Conservation (phyloP, 2,329 filamentous ascomycete genomes). For the Ophiostoma triangulosporum region DNA sequence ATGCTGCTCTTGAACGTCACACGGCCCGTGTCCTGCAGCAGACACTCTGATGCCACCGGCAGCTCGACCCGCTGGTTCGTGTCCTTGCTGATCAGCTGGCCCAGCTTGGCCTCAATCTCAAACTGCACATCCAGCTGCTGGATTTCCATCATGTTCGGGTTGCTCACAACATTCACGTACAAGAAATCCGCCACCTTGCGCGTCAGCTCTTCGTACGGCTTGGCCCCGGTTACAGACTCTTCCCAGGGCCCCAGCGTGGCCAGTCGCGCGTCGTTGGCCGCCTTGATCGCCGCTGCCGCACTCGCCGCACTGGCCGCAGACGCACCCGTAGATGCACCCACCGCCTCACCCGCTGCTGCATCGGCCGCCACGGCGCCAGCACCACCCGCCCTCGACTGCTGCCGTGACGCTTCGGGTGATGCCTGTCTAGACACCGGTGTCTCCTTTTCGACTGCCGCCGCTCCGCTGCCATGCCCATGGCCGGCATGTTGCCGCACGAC, state of each 20-base stretch:
- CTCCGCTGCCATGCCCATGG: not conserved
- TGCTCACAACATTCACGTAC: slow-evolving; percentile 54
- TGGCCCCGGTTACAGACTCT: slow-evolving; percentile 52
- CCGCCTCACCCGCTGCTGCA: too few relatives aligned
- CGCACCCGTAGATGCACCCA: too few relatives aligned
- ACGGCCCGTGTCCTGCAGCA: slow-evolving; percentile 43
- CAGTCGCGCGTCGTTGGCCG: slow-evolving; percentile 10
- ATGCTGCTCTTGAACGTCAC: slow-evolving; percentile 74
- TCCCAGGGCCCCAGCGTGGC: slow-evolving; percentile 45
- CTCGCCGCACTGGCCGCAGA: slow-evolving; percentile 5
- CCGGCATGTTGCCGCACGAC: not conserved
- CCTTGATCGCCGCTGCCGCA: slow-evolving; percentile 11
- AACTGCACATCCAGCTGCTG: slow-evolving; percentile 55
- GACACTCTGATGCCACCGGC: slow-evolving; percentile 54
- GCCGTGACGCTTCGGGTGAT: slow-evolving; percentile 17
- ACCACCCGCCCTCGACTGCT: slow-evolving; percentile 15
- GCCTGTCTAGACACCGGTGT: slow-evolving; percentile 9
- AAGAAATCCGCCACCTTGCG: slow-evolving; percentile 70
- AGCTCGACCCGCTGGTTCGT: slow-evolving; percentile 56
- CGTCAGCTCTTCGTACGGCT: slow-evolving; percentile 62
- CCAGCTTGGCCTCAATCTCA: slow-evolving; percentile 91
- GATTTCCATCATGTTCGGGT: slow-evolving; percentile 51
- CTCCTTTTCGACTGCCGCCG: not conserved
- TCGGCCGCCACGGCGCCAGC: slow-evolving; percentile 14
- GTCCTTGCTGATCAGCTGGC: slow-evolving; percentile 62